phyloP scores from a whole-genome alignment of 1,139 yeast species.

The Debaryomyces coudertii region DNA sequence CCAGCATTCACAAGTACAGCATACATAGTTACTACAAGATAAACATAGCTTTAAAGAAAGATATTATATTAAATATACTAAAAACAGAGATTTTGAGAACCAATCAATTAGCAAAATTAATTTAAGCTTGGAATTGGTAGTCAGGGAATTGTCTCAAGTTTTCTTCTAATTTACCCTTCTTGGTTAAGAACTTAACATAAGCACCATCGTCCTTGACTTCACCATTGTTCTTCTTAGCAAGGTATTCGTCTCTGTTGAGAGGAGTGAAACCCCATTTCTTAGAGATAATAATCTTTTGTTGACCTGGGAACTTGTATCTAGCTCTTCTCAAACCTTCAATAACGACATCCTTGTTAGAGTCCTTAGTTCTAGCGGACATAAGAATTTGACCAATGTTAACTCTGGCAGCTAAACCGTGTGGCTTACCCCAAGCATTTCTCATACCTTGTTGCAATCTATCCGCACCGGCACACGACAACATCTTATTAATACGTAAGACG shows the following conservation, averaged over 20 bases:
- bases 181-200: conserved; percentile 96
- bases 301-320: conserved; percentile 99
- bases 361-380: conserved; percentile 98
- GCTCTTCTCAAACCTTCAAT: conserved; percentile 99
- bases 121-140: conserved; percentile 61
- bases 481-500: conserved; percentile 99
- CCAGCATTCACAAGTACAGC: no score
- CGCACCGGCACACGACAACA: conserved; percentile 99
- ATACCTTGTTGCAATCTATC: conserved; percentile 99
- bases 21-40: no score
- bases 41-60: no score
- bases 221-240: conserved; percentile 92
- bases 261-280: conserved; percentile 99
- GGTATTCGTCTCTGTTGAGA: conserved; percentile 96
- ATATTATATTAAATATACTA: conserved; percentile 13
- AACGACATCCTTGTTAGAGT: conserved; percentile 94
- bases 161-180: conserved; percentile 91
- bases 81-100: conserved; percentile 10
- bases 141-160: conserved; percentile 97
- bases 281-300: conserved; percentile 97
- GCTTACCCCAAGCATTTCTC: conserved; percentile 99
- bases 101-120: conserved; percentile 11
- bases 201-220: conserved; percentile 99
- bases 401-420: conserved; percentile 99
- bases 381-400: conserved; percentile 98